Evolutionary conservation across 1,284 basidiomycete genomes (phyloP), one percentile per base, ranked within the genome.

Genomic region (Trichosporon faecale): DNA sequence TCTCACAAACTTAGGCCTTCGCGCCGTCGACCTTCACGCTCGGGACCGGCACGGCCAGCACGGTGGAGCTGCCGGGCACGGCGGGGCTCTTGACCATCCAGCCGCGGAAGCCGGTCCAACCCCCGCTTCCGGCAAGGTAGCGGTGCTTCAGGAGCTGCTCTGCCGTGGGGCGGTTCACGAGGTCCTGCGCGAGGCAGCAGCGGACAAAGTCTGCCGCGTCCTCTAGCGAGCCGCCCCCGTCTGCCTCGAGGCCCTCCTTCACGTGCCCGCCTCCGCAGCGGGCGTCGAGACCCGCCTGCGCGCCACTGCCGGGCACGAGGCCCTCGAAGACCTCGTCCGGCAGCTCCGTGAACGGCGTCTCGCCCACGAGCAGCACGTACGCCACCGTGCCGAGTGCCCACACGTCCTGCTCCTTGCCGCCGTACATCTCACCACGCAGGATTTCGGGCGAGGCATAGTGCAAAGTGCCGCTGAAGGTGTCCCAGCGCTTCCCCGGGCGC

Each of bases 371-470:
- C 69, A 99, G 88, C 68, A 99, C 97, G 81, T 95, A 99, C 12
- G 91, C 93, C 18, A 99, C 93, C 12, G 98, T 95, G n/a, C 96
- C 96, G 70, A 97, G 91, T 0, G 96, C 96, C 96, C 96, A 99
- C 0, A 99, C 91, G 77, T 99, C 96, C 84, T 98, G 95, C 80
- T 96, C 94, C 82, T 95, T 96, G 55, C 96, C 96, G 68, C 91
- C 88, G 81, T 99, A 99, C 71, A 93, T 89, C 79, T 97, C 94
- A 11, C 96, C 96, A 23, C 93, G 90, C 65, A 99, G 84, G 70
- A 99, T 98, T 84, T 99, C 96, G 46, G 97, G 96, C 0, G 93
- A 94, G 33, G 96, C 97, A 78, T 98, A 99, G 83, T 95, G 93
- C 76, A 95, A 85, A n/a, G 94, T 95, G 70, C 75, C 85, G 77